These are phyloP conservation scores for Castanopsis chinensis DNA, from an alignment of 306 rosid species.

Conservation along the genomic window DNA sequence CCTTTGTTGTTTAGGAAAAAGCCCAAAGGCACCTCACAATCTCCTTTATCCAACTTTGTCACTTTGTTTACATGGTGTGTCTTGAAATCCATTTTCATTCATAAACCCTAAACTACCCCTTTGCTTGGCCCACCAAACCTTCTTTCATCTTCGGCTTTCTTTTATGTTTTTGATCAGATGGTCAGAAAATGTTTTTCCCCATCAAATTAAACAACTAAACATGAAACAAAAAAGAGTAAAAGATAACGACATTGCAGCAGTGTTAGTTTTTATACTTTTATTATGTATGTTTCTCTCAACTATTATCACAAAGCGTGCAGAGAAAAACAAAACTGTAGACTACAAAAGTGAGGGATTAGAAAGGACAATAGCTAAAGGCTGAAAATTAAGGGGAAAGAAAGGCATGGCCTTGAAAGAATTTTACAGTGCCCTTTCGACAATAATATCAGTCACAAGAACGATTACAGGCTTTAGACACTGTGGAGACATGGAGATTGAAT, in stretches of 20 bases:
- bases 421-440: constrained; percentile 36
- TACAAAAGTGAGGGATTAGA: neutral
- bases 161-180: neutral
- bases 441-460: constrained; percentile 34
- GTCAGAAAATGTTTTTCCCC: too few species aligned
- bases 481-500: constrained; percentile 38
- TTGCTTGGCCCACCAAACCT: constrained; percentile 4
- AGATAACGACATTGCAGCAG: too few species aligned
- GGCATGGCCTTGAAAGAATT: constrained; percentile 15
- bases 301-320: too few species aligned
- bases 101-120: neutral
- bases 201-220: too few species aligned
- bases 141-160: neutral
- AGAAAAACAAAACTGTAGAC: too few species aligned
- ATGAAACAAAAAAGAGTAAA: too few species aligned
- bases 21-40: constrained; percentile 30
- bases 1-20: constrained; percentile 53
- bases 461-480: constrained; percentile 39
- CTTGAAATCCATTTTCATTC: neutral
- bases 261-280: too few species aligned
- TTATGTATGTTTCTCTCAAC: too few species aligned
- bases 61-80: constrained; percentile 30
- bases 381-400: constrained; percentile 3
- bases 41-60: constrained; percentile 48
- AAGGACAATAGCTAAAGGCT: constrained; percentile 19